phyloP scores from a whole-genome alignment of 768 basidiomycete species.

The Trametes punicea region DNA sequence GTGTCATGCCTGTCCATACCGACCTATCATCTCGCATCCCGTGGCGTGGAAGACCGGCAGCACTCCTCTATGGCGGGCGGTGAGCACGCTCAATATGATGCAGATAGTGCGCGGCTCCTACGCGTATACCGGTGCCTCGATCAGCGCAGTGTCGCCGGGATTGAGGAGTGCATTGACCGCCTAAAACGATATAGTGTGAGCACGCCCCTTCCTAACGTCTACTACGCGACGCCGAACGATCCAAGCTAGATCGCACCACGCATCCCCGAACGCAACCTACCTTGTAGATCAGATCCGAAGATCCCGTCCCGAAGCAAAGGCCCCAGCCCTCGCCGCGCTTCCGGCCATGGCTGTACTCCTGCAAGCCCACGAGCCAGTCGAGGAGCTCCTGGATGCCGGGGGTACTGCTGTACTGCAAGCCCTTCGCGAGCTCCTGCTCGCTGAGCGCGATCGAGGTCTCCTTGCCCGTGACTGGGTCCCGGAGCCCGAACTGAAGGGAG shows the following conservation, averaged over 20 bases:
- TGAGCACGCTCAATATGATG: constrained; percentile 7
- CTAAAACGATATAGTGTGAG: constrained; percentile 35
- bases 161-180: constrained; percentile 69
- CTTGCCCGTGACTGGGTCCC: constrained; percentile 40
- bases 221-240: neutral
- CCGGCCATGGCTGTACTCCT: constrained; percentile 66
- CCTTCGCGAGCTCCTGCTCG: constrained; percentile 56
- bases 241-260: neutral
- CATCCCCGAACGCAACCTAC: constrained; percentile 36
- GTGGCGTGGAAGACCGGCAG: constrained; percentile 60
- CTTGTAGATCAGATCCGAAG: constrained; percentile 89
- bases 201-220: neutral
- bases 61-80: constrained; percentile 58
- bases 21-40: constrained; percentile 58
- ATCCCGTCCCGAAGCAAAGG: constrained; percentile 75
- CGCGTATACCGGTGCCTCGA: constrained; percentile 83
- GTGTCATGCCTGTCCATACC: constrained; percentile 12
- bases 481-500: constrained; percentile 64
- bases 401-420: constrained; percentile 77
- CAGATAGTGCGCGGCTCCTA: constrained; percentile 29
- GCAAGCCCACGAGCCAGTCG: constrained; percentile 70
- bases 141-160: constrained; percentile 74
- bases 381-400: constrained; percentile 61
- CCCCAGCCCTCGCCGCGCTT: constrained; percentile 61
- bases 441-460: constrained; percentile 52